Conservation (phyloP, 202 grass and related monocot genomes). For the Zizania palustris region DNA sequence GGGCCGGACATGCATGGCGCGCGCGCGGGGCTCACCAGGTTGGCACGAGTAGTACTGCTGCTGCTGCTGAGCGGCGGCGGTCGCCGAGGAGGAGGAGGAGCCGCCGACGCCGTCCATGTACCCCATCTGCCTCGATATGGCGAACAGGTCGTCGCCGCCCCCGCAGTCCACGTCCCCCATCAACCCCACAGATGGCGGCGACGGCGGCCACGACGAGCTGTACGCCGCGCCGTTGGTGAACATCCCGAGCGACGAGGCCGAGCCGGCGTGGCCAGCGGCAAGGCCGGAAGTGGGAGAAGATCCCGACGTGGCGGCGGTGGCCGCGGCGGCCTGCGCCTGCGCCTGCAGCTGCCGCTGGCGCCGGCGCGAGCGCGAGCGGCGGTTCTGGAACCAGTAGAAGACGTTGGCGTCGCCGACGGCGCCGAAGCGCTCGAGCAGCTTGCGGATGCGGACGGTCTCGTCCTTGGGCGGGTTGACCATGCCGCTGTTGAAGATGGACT, state of each 20-base stretch:
- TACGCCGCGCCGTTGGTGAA: conserved; percentile 37
- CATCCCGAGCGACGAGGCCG: conserved; percentile 24
- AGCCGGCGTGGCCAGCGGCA: conserved; percentile 19
- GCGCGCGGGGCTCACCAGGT: conserved; percentile 40
- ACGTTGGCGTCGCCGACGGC: conserved; percentile 88
- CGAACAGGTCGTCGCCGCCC: conserved; percentile 72
- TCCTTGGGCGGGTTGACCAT: conserved; percentile 93
- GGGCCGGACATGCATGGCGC: conserved; percentile 30
- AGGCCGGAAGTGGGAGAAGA: conserved; percentile 14
- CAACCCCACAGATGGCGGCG: conserved; percentile 46
- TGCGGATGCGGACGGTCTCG: conserved; percentile 82
- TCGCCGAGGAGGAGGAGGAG: conserved; percentile 26
- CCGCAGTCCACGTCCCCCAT: conserved; percentile 41
- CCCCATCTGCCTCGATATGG: conserved; percentile 83
- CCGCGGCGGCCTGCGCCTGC: conserved; percentile 29
- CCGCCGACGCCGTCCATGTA: conserved; percentile 44
- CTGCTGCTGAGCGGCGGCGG: conserved; percentile 18
- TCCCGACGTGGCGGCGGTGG: conserved; percentile 15
- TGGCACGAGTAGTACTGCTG: conserved; percentile 54
- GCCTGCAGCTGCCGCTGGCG: conserved; percentile 88
- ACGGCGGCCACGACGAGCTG: conserved; percentile 36
- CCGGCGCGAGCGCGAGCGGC: conserved; percentile 78
- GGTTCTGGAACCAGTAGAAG: conserved; percentile 97
- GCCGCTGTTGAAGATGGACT: conserved; percentile 91
- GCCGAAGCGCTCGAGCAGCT: conserved; percentile 84